Evolutionary conservation across 2,329 filamentous ascomycete species (phyloP).

Genomic region (Teratosphaeria zuluensis): DNA sequence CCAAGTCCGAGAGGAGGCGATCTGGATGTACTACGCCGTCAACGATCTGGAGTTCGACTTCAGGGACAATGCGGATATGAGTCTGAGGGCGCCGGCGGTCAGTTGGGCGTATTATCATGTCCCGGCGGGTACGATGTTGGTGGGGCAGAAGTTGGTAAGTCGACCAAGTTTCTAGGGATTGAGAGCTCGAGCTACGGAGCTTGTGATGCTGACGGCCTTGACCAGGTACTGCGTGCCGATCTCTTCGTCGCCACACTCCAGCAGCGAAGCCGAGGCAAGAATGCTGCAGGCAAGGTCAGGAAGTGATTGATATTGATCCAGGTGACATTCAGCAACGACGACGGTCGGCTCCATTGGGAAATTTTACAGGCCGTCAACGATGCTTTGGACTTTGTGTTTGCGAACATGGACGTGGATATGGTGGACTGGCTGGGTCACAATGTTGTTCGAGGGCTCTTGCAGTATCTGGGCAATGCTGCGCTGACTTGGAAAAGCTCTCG

Average conservation of each 20-base stretch:
- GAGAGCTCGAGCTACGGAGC: too few species aligned
- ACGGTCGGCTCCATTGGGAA: too few species aligned
- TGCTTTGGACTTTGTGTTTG: not conserved
- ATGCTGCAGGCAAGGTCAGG: too few species aligned
- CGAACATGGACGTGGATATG: not conserved
- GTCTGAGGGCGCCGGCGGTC: not conserved
- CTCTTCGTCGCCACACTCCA: too few species aligned
- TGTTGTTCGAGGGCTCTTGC: not conserved
- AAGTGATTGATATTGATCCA: too few species aligned
- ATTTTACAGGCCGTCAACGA: not conserved
- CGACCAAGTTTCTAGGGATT: too few species aligned
- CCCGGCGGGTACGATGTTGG: not conserved
- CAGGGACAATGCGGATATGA: not conserved
- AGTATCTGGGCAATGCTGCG: not conserved
- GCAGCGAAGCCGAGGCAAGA: too few species aligned
- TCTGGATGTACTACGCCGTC: not conserved
- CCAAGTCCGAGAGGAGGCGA: not conserved
- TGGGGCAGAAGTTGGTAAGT: not conserved
- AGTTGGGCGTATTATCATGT: not conserved
- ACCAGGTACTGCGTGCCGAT: too few species aligned
- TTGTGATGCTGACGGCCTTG: too few species aligned
- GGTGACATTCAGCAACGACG: too few species aligned
- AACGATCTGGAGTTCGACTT: constrained; percentile 2
- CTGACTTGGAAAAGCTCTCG: not conserved
- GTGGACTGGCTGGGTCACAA: not conserved